These are phyloP conservation scores for Simplicillium sp. DNA, from an alignment of 2,329 filamentous ascomycete genomes.

Conservation along the genomic window DNA sequence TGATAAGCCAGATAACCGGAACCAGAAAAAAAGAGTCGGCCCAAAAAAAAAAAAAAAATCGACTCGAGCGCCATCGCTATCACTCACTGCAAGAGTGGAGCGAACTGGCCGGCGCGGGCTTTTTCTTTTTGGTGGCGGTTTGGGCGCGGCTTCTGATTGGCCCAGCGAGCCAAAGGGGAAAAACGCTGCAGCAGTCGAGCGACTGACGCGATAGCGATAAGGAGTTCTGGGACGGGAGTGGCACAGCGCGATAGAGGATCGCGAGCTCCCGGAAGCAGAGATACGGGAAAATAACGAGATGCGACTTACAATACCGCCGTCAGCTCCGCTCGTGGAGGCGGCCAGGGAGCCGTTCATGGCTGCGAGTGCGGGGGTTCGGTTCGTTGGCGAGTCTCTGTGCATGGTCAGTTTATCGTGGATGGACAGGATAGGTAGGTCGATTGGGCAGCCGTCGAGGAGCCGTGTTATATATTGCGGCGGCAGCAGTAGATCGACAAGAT, in stretches of 20 bases:
- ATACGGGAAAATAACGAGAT: conserved; percentile 4
- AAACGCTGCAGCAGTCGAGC: conserved; percentile 1
- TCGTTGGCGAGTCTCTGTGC: conserved; percentile 5
- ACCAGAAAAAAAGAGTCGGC: too few relatives aligned
- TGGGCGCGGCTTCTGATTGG: conserved; percentile 5
- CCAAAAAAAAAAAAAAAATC: conserved; percentile 3
- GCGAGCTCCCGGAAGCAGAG: conserved; percentile 1
- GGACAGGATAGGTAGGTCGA: neutral
- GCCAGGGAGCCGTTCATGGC: conserved; percentile 21
- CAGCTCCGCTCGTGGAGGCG: conserved; percentile 27
- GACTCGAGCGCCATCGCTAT: conserved; percentile 1
- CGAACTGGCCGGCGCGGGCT: too few relatives aligned
- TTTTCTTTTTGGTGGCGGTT: too few relatives aligned
- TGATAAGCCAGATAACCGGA: conserved; percentile 23
- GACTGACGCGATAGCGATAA: conserved; percentile 7
- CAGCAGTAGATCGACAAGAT: neutral
- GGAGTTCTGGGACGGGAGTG: neutral
- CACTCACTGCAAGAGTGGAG: too few relatives aligned
- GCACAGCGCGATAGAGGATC: conserved; percentile 1
- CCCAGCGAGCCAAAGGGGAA: neutral
- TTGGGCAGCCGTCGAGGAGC: neutral
- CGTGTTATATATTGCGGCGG: conserved; percentile 5
- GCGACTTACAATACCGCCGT: conserved; percentile 29
- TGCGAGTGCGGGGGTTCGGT: conserved; percentile 7
- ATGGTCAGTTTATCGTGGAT: conserved; percentile 1